Percentiles rank a stretch among this genome's conserved stretches.
These are phyloP conservation scores for Rhizopus stolonifer DNA, from an alignment of 371 early-diverging fungal genomes.

Conservation along the genomic window DNA sequence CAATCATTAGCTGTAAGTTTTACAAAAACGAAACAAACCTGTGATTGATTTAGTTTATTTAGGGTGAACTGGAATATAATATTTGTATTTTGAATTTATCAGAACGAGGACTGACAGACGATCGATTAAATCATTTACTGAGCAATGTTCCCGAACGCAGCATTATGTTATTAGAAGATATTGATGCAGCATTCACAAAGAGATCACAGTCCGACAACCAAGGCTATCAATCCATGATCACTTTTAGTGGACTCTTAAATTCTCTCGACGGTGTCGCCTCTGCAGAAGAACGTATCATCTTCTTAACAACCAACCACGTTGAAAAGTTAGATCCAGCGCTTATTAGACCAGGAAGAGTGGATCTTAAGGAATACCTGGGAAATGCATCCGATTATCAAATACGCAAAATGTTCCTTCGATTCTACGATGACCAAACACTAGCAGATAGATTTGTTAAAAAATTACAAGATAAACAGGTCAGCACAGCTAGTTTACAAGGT, in stretches of 20 bases:
- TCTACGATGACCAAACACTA: conserved; percentile 69
- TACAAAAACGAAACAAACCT: background rate
- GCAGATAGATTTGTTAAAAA: conserved; percentile 73
- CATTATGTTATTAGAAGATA: conserved; percentile 97
- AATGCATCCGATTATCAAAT: conserved; percentile 82
- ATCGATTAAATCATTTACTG: conserved; percentile 91
- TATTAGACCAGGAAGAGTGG: conserved; percentile 98
- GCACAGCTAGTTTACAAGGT: conserved; percentile 92
- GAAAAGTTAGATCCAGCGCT: conserved; percentile 96
- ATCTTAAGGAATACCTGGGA: conserved; percentile 89
- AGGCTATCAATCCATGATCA: conserved; percentile 92
- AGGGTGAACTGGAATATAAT: conserved; percentile 94
- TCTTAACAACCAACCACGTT: conserved; percentile 99
- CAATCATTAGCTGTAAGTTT: conserved; percentile 87
- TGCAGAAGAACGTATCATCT: conserved; percentile 95
- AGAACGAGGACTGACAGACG: conserved; percentile 94
- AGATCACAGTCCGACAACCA: conserved; percentile 59
- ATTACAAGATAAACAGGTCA: conserved; percentile 53
- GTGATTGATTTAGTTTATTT: background rate
- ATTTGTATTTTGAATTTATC: conserved; percentile 95
- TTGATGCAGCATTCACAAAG: conserved; percentile 97
- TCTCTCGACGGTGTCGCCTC: conserved; percentile 99
- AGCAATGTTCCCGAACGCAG: conserved; percentile 94
- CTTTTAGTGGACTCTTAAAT: conserved; percentile 98
- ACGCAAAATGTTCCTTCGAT: conserved; percentile 81